These are phyloP conservation scores for Diplosphaera chodatii DNA, from an alignment of 139 green algal genomes.

Conservation along the genomic window DNA sequence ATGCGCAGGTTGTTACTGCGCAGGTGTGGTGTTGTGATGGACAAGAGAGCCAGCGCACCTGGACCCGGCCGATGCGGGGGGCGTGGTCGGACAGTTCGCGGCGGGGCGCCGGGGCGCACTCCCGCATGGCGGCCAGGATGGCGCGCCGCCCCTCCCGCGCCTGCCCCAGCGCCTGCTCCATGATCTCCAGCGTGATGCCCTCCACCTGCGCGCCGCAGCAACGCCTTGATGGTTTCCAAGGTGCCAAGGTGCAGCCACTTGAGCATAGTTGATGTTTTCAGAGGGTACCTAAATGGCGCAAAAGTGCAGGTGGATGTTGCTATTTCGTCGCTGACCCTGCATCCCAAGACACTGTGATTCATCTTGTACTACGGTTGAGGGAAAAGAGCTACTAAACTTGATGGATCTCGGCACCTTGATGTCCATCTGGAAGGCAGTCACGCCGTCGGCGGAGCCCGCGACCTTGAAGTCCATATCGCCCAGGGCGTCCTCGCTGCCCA, in stretches of 20 bases:
- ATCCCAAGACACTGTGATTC: too few relatives aligned
- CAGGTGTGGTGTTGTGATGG: too few relatives aligned
- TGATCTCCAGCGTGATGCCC: slow-evolving; percentile 88
- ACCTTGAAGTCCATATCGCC: slow-evolving; percentile 99
- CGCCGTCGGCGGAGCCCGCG: slow-evolving; percentile 43
- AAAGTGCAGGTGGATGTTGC: too few relatives aligned
- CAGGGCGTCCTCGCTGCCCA: slow-evolving; percentile 84
- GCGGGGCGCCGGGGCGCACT: slow-evolving; percentile 54
- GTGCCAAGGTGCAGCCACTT: neutral
- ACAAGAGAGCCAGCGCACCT: too few relatives aligned
- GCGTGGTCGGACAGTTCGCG: slow-evolving; percentile 44
- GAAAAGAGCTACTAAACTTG: too few relatives aligned
- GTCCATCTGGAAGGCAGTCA: slow-evolving; percentile 98
- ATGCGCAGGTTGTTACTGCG: too few relatives aligned
- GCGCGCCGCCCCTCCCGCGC: slow-evolving; percentile 55
- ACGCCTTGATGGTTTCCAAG: neutral
- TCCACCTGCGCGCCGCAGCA: too few relatives aligned
- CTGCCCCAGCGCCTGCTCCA: slow-evolving; percentile 73
- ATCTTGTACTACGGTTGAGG: too few relatives aligned
- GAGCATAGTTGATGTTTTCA: neutral
- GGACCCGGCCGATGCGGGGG: slow-evolving; percentile 43
- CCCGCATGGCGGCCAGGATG: slow-evolving; percentile 77
- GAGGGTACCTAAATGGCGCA: too few relatives aligned
- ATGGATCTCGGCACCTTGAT: slow-evolving; percentile 95
- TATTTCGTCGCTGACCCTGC: too few relatives aligned